Evolutionary conservation across 306 rosid species (phyloP).

Genomic region (Begonia loranthoides): DNA sequence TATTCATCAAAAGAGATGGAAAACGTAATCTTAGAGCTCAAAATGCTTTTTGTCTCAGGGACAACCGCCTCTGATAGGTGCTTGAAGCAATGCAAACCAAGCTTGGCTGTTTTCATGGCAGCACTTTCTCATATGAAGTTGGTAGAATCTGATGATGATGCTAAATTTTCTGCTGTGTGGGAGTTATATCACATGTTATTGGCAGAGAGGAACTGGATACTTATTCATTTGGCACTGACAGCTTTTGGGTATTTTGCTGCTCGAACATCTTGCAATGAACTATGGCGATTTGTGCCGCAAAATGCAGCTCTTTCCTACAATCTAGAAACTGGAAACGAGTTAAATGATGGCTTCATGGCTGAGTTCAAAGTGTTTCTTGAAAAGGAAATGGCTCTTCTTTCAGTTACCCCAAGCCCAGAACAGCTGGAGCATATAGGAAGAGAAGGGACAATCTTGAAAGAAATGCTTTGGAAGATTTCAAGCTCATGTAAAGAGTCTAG

Average conservation of each 20-base stretch:
- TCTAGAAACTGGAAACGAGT: constrained; percentile 37
- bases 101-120: constrained; percentile 59
- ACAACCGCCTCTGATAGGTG: constrained; percentile 26
- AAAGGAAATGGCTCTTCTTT: constrained; percentile 52
- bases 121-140: constrained; percentile 54
- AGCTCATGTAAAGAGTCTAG: constrained; percentile 17
- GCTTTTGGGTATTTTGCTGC: constrained; percentile 72
- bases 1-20: constrained; percentile 46
- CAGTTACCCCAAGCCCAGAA: constrained; percentile 35
- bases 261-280: constrained; percentile 40
- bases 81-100: constrained; percentile 63
- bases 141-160: constrained; percentile 36
- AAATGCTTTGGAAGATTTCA: constrained; percentile 32
- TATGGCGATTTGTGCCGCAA: constrained; percentile 73
- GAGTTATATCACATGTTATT: constrained; percentile 60
- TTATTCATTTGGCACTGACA: constrained; percentile 52
- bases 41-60: constrained; percentile 55
- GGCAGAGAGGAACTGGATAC: constrained; percentile 78
- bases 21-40: constrained; percentile 44
- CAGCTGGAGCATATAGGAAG: constrained; percentile 48
- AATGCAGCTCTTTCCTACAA: constrained; percentile 80
- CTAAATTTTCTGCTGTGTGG: constrained; percentile 44
- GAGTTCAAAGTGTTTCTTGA: constrained; percentile 53
- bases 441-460: constrained; percentile 58
- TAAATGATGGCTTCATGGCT: constrained; percentile 38